Evolutionary conservation across 2,329 filamentous ascomycete species (phyloP), one percentile per base, ranked within the genome.

Genomic region (Pyrenophora tritici-repentis): DNA sequence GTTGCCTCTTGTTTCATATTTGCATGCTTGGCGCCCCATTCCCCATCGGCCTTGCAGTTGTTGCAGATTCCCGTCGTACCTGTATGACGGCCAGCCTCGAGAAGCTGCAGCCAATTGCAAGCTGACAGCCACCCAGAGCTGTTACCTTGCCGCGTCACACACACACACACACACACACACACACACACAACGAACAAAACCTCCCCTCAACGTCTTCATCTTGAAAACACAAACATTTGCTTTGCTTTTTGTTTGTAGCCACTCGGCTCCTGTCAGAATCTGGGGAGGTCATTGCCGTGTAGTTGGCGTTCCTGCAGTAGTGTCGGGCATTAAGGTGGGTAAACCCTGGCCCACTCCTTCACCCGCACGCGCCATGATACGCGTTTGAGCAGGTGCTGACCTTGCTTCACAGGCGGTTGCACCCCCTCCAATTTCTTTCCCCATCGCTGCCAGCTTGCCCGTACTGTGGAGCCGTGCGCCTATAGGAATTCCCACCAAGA

Each of bases 221-320:
- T 6, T 39, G 13, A n/a, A 13, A 12, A 12, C n/a, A 16, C 8
- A 6, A 6, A 31, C 12, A 20, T 16, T 14, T 43, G 6, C 20
- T 22, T 16, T 39, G 29, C 34, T 38, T 46, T 32, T 24, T 24
- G 24, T 42, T 7, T 26, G 20, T 17, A 14, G 10, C 16, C 31
- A n/a, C n/a, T 29, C 20, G 12, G 13, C 17, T 42, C 17, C 17
- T 40, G 26, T 40, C 32, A 42, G 17, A 54, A 50, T 50, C 50
- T 18, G 42, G 50, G 54, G 46, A 31, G 47, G 35, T 26, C 54
- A 47, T 35, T 44, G 47, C 37, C 35, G 42, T 38, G 14, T 34
- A 47, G n/a, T n/a, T n/a, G n/a, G 46, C 35, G 54, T 51, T 47
- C 59, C 55, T 62, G 56, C 59, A 62, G 58, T 62, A 62, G 59